Base-by-base conservation (phyloP, 371 early-diverging fungal genomes). In the Zychaea mexicana region DNA sequence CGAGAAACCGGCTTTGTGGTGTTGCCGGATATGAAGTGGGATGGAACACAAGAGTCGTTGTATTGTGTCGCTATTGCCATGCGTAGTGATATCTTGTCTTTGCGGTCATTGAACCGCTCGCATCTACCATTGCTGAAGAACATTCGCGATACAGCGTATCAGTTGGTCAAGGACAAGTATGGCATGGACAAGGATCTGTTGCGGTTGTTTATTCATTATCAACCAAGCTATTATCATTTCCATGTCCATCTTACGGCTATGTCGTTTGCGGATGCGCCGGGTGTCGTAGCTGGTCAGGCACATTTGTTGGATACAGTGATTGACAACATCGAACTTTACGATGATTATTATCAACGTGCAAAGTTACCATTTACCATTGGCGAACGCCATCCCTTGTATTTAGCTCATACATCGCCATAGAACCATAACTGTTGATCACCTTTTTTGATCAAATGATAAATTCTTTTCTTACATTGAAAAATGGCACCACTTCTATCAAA, bases 21-120 rank as follows among this genome's bases (percentile, higher is more conserved):
- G 2, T 66, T 92, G 26, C 94, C 94, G 0, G 94, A 94, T 64
- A 87, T 88, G 90, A 94, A 94, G 66, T 94, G 94, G 94, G 92
- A 94, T 63, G 72, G 79, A 5, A 79, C 79, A 1, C 36, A 80
- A 13, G 85, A 88, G 26, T 84, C 74, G 10, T 70, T 94, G 46
- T 94, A 94, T 67, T 81, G 90, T 55, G 78, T 89, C 3, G 92
- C 84, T 0, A 84, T 94, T 55, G 74, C 82, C 0, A 78, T 83
- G 58, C 76, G 81, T 31, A 62, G 66, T 12, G 85, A 85, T 46
- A 69, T 94, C 24, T 71, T 65, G 19, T 90, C 88, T 2, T 47
- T 94, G 47, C 81, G 94, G 21, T 90, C 91, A n/a, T 73, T 94
- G 10, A 74, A 57, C 17, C 22, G 61, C 1, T 31, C 61, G 2